Percentiles rank a stretch among this genome's conserved stretches.
phyloP scores from a whole-genome alignment of 371 early-diverging fungal species.

The Sporodiniella umbellata region DNA sequence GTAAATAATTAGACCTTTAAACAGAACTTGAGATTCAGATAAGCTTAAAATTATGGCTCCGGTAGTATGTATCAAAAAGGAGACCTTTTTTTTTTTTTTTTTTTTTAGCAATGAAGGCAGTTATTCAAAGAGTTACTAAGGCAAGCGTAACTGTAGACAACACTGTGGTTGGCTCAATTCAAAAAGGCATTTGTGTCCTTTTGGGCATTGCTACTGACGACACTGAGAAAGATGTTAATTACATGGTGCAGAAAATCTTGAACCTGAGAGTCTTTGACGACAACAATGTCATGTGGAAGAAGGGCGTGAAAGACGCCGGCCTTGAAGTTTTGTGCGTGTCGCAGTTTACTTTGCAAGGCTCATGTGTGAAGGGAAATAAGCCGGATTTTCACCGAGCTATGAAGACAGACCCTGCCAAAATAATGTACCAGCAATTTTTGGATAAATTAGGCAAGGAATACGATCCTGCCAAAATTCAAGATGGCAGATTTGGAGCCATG shows the following conservation, averaged over 20 bases:
- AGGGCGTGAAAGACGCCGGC: conserved; percentile 66
- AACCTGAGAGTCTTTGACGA: conserved; percentile 76
- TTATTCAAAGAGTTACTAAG: conserved; percentile 35
- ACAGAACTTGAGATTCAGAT: no score
- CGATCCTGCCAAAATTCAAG: conserved; percentile 64
- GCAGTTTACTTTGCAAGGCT: conserved; percentile 83
- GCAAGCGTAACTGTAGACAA: conserved; percentile 57
- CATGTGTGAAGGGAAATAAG: conserved; percentile 74
- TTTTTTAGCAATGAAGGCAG: conserved; percentile 25
- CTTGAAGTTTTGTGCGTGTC: conserved; percentile 77
- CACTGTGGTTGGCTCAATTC: conserved; percentile 66
- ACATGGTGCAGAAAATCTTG: conserved; percentile 71
- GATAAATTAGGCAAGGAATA: conserved; percentile 63
- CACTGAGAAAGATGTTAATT: conserved; percentile 70
- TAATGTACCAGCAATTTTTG: conserved; percentile 73
- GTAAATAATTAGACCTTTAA: no score
- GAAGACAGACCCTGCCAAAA: conserved; percentile 64
- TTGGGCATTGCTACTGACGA: conserved; percentile 75
- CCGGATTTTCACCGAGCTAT: conserved; percentile 90
- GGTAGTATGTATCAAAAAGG: no score
- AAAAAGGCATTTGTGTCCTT: conserved; percentile 72
- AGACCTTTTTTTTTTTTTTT: no score
- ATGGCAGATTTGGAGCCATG: conserved; percentile 83
- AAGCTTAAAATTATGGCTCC: no score
- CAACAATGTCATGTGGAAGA: conserved; percentile 67